A percentile compares a stretch with the other conserved stretches of the same genome.
Evolutionary conservation across 1,284 basidiomycete genomes (phyloP).

Genomic region (Porphyrellus sp.): DNA sequence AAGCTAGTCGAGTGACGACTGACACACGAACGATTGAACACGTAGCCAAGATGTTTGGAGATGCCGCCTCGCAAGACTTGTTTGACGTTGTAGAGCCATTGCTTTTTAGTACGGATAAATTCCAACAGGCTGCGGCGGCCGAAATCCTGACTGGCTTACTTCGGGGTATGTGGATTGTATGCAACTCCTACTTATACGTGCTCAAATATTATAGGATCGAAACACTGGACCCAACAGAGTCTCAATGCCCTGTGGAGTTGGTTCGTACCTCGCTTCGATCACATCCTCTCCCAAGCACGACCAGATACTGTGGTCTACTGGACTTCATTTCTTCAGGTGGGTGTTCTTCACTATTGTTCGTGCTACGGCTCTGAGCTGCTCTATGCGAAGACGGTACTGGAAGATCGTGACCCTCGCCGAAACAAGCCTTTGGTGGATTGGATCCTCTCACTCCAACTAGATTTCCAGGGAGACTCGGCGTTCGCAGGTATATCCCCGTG

Average conservation of each 20-base stretch:
- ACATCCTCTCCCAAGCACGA: slow-evolving; percentile 76
- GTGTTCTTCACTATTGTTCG: not conserved
- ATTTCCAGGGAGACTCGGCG: slow-evolving; percentile 77
- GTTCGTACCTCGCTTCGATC: slow-evolving; percentile 68
- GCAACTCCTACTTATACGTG: not conserved
- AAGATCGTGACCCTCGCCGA: slow-evolving; percentile 85
- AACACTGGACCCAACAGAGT: slow-evolving; percentile 79
- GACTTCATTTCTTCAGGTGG: slow-evolving; percentile 63
- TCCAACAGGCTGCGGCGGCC: slow-evolving; percentile 88
- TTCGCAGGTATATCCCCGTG: slow-evolving; percentile 57
- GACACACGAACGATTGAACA: slow-evolving; percentile 6
- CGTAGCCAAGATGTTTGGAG: slow-evolving; percentile 66
- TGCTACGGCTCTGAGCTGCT: slow-evolving; percentile 5
- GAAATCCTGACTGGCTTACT: slow-evolving; percentile 81
- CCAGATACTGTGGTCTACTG: slow-evolving; percentile 80
- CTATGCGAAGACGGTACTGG: slow-evolving; percentile 27
- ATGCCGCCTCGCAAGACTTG: slow-evolving; percentile 51
- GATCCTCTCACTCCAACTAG: slow-evolving; percentile 72
- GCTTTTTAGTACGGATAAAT: slow-evolving; percentile 73
- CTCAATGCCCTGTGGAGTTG: slow-evolving; percentile 76
- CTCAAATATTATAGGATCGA: slow-evolving; percentile 59
- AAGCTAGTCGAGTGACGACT: not conserved
- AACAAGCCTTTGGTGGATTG: slow-evolving; percentile 77
- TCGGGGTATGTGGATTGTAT: slow-evolving; percentile 45
- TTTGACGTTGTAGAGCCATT: slow-evolving; percentile 58